These are phyloP conservation scores for Litsea cubeba DNA, from an alignment of 164 flowering plant species.

Conservation along the genomic window DNA sequence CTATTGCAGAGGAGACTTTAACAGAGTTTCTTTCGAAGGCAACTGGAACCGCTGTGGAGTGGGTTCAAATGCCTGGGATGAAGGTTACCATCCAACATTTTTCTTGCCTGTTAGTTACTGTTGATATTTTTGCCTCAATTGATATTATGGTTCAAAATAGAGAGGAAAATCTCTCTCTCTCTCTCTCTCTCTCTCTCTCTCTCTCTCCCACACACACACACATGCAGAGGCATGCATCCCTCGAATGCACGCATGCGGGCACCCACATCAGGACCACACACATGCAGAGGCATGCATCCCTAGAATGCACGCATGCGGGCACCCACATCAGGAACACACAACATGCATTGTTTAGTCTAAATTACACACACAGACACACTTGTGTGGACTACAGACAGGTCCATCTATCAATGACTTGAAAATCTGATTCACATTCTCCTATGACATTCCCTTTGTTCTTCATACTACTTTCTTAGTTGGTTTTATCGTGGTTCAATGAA, in stretches of 20 bases:
- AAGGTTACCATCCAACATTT: slow-evolving; percentile 39
- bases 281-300: no score
- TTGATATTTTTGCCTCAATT: background rate
- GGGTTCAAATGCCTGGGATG: slow-evolving; percentile 99
- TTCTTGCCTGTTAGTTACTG: slow-evolving; percentile 8
- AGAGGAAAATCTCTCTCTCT: background rate
- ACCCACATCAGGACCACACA: no score
- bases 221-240: no score
- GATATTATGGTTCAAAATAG: background rate
- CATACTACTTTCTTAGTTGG: background rate
- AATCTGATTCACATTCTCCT: background rate
- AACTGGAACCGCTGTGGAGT: slow-evolving; percentile 97
- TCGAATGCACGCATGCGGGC: no score
- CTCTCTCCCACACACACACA: no score
- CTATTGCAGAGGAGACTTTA: slow-evolving; percentile 96
- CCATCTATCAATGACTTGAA: no score
- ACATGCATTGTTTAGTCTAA: no score
- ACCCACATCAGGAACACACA: no score
- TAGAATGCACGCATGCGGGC: no score
- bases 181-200: background rate
- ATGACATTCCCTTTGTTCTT: background rate
- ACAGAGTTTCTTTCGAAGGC: slow-evolving; percentile 97
- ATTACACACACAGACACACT: no score
- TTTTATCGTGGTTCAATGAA: no score
- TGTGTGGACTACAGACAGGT: no score